These are phyloP conservation scores for Paracoccidioides lutzii DNA, from an alignment of 2,329 filamentous ascomycete genomes.

Conservation along the genomic window DNA sequence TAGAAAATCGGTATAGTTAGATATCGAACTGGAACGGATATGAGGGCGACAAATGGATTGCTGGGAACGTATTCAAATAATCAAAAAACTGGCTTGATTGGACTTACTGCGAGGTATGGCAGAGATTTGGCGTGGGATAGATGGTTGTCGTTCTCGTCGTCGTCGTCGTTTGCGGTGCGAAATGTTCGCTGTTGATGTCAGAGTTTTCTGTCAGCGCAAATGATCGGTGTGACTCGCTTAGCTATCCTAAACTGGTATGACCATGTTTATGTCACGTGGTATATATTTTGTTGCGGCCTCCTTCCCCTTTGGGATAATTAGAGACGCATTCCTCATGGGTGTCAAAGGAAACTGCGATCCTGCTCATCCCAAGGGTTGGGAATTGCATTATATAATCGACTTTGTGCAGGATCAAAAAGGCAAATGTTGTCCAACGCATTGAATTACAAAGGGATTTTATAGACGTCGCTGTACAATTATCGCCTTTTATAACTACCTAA, in stretches of 20 bases:
- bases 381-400: too few species aligned
- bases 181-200: constrained; percentile 19
- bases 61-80: too few species aligned
- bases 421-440: too few species aligned
- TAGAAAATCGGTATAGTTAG: not conserved
- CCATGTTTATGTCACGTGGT: not conserved
- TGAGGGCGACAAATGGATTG: too few species aligned
- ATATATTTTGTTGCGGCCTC: too few species aligned
- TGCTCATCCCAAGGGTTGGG: too few species aligned
- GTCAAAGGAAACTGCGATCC: not conserved
- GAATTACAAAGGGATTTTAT: too few species aligned
- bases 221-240: constrained; percentile 27
- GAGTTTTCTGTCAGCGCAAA: not conserved
- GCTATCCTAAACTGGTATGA: not conserved
- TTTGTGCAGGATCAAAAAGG: too few species aligned
- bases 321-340: too few species aligned
- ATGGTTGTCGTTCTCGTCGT: constrained; percentile 19
- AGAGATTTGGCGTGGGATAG: constrained; percentile 23
- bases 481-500: too few species aligned
- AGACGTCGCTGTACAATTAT: too few species aligned
- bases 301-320: not conserved
- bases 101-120: constrained; percentile 26
- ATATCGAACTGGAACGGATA: not conserved
- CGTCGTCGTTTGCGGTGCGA: constrained; percentile 11
- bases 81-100: not conserved